Evolutionary conservation across 148 eudicot species (phyloP).

Genomic region (Salicornia ramosissima): DNA sequence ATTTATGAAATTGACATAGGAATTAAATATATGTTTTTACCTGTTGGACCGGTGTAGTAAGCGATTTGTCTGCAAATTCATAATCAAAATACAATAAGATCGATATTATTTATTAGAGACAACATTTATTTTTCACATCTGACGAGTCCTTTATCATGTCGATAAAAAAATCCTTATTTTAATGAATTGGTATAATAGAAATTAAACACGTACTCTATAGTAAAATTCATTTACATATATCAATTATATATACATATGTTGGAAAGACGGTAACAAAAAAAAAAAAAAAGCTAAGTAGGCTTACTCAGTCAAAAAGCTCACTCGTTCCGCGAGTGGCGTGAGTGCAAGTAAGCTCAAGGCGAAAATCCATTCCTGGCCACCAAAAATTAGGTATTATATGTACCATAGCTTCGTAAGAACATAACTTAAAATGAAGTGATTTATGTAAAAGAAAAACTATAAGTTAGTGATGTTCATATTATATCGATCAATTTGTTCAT

Average conservation of each 20-base stretch:
- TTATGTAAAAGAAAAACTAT: no score
- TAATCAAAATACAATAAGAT: constrained; percentile 2
- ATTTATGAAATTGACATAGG: no score
- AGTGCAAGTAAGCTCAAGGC: constrained; percentile 83
- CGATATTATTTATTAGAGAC: neutral
- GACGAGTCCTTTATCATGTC: no score
- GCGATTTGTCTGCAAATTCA: constrained; percentile 76
- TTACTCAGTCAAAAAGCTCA: constrained; percentile 94
- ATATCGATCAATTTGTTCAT: no score
- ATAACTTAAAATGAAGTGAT: neutral
- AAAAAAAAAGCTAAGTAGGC: constrained; percentile 15
- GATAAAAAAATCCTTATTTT: no score
- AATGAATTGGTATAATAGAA: no score
- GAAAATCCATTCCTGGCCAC: constrained; percentile 77
- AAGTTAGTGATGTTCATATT: no score
- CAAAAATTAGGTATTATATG: neutral
- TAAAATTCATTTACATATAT: no score
- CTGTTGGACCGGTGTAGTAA: constrained; percentile 86
- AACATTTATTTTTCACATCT: no score
- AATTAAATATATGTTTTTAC: constrained; percentile 37
- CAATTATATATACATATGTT: no score
- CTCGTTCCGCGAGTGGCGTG: constrained; percentile 80
- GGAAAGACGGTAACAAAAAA: no score
- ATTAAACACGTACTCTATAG: no score
- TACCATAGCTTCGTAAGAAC: neutral